These are phyloP conservation scores for Onygena corvina DNA, from an alignment of 2,329 filamentous ascomycete genomes.

Conservation along the genomic window DNA sequence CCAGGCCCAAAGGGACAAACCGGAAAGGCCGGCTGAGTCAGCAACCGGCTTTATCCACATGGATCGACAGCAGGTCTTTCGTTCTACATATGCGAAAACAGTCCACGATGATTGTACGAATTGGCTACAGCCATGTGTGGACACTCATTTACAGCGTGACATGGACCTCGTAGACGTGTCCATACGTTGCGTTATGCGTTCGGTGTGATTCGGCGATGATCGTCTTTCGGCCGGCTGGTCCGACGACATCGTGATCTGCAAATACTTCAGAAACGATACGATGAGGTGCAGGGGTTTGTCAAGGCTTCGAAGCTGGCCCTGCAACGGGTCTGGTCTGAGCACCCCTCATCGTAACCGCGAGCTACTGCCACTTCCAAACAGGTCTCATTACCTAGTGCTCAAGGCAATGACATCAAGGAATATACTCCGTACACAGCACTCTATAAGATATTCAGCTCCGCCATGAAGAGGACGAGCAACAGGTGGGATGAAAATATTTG, in stretches of 20 bases:
- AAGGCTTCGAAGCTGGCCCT: background rate
- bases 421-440: no score
- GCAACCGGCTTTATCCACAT: conserved; percentile 1
- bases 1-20: background rate
- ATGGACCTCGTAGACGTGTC: no score
- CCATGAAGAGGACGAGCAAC: no score
- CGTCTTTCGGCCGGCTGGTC: conserved; percentile 6
- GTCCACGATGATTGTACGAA: no score
- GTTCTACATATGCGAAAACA: no score
- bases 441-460: no score
- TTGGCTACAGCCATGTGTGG: no score
- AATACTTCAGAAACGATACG: background rate
- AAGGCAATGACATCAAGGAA: no score
- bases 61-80: no score
- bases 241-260: background rate
- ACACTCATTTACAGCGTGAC: no score
- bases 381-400: no score
- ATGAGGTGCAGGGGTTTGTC: background rate
- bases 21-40: background rate
- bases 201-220: background rate
- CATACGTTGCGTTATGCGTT: background rate
- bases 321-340: background rate
- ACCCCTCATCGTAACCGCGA: background rate
- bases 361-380: no score
- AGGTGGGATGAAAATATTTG: background rate